Percentiles rank a stretch among this genome's conserved stretches.
Conservation (phyloP, 768 basidiomycete genomes). For the Podaxis carcinomalis region DNA sequence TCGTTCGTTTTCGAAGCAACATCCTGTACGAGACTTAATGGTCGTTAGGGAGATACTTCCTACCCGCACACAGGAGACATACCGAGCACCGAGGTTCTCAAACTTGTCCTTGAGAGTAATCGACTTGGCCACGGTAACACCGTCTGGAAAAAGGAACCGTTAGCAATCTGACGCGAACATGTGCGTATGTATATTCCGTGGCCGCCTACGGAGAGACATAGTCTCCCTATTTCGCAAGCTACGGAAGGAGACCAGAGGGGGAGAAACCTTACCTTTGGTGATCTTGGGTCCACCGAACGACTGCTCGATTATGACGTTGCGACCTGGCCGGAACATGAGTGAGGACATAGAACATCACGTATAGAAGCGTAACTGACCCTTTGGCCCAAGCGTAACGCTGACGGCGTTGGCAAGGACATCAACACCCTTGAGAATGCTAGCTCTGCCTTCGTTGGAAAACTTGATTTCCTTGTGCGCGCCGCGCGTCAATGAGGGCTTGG, state of each 20-base stretch:
- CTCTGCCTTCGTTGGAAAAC: slow-evolving; percentile 94
- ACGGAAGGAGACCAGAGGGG: not conserved
- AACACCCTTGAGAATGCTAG: slow-evolving; percentile 91
- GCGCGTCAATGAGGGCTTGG: slow-evolving; percentile 51
- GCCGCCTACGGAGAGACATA: not conserved
- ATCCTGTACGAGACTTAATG: slow-evolving; percentile 80
- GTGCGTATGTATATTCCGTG: not conserved
- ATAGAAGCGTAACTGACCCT: slow-evolving; percentile 48
- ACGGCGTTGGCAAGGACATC: slow-evolving; percentile 97
- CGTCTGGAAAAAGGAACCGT: slow-evolving; percentile 49
- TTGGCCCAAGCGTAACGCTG: slow-evolving; percentile 93
- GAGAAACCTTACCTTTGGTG: slow-evolving; percentile 71
- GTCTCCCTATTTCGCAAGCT: not conserved
- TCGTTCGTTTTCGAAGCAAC: slow-evolving; percentile 98
- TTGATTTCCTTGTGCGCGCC: slow-evolving; percentile 94
- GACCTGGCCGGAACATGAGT: slow-evolving; percentile 44
- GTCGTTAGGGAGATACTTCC: not conserved
- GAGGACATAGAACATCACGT: not conserved
- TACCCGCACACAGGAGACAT: slow-evolving; percentile 13
- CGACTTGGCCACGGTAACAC: slow-evolving; percentile 96
- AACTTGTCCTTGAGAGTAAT: slow-evolving; percentile 96
- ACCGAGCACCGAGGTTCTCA: slow-evolving; percentile 98
- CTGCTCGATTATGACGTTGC: slow-evolving; percentile 98
- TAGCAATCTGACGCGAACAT: not conserved
- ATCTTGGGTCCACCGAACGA: slow-evolving; percentile 89